Conservation (phyloP, 371 early-diverging fungal species). For the Parasitella parasitica region DNA sequence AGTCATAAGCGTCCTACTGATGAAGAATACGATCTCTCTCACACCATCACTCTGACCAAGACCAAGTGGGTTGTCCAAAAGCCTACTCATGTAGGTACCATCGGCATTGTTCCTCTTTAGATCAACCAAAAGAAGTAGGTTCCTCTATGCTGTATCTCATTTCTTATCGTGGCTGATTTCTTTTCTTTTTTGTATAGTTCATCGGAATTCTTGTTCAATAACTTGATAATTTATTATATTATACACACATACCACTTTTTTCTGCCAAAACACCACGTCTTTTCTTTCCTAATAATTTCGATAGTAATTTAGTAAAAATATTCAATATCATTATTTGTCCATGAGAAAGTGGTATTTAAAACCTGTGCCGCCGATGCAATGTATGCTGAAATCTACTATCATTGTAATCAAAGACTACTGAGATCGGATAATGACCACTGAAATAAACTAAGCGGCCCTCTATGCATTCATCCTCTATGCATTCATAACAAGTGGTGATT, state of each 20-base stretch:
- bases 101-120: not conserved
- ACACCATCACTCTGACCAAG: slow-evolving; percentile 36
- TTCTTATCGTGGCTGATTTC: no score
- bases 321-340: slow-evolving; percentile 7
- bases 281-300: not conserved
- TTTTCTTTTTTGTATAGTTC: not conserved
- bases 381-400: not conserved
- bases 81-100: not conserved
- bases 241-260: not conserved
- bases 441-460: no score
- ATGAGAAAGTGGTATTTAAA: not conserved
- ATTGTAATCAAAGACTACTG: no score
- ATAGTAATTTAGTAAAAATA: slow-evolving; percentile 9
- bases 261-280: not conserved
- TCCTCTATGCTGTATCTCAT: no score
- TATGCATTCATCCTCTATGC: no score
- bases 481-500: no score
- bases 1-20: not conserved
- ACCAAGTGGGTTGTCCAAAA: slow-evolving; percentile 24
- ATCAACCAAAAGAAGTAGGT: not conserved
- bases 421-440: no score
- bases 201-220: not conserved
- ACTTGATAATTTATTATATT: not conserved
- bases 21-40: slow-evolving; percentile 18
- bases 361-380: no score